A percentile compares a stretch with the other conserved stretches of the same genome.
Evolutionary conservation across 352 stramenopile genomes (phyloP).

Genomic region (Globisporangium lucens): DNA sequence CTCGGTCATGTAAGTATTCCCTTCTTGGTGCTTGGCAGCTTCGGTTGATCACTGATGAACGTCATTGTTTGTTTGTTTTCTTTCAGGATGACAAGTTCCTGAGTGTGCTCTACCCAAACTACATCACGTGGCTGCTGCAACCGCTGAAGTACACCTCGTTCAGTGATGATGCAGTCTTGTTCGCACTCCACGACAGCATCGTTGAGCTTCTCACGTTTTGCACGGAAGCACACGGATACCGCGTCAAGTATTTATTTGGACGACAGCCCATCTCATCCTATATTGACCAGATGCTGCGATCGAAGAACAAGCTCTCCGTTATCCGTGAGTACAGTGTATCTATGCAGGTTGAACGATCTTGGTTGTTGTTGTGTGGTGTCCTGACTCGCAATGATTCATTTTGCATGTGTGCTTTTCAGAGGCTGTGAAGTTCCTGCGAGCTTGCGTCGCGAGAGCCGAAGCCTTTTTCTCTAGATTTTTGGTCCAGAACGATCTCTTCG

Average conservation of each 20-base stretch:
- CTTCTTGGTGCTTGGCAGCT: background rate
- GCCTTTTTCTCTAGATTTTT: conserved; percentile 83
- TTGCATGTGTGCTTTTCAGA: conserved; percentile 28
- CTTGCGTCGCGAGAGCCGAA: conserved; percentile 69
- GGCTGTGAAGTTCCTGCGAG: conserved; percentile 72
- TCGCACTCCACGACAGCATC: conserved; percentile 77
- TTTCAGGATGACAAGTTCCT: conserved; percentile 83
- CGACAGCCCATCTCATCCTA: conserved; percentile 73
- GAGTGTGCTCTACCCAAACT: conserved; percentile 84
- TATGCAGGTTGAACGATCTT: conserved; percentile 1
- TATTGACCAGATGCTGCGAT: conserved; percentile 68
- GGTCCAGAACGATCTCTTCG: conserved; percentile 73
- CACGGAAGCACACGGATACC: conserved; percentile 80
- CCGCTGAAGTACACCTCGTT: conserved; percentile 63
- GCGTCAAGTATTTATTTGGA: conserved; percentile 86
- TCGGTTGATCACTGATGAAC: background rate
- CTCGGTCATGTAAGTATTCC: conserved; percentile 47
- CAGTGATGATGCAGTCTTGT: conserved; percentile 48
- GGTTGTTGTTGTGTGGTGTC: background rate
- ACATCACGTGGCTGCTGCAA: conserved; percentile 84
- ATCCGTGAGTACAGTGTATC: conserved; percentile 55
- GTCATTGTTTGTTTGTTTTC: background rate
- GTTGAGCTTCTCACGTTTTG: conserved; percentile 86
- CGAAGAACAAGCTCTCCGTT: conserved; percentile 82
- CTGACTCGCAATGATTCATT: conserved; percentile 6